phyloP scores from a whole-genome alignment of 2,329 filamentous ascomycete genomes.

The Venturia oleaginea region DNA sequence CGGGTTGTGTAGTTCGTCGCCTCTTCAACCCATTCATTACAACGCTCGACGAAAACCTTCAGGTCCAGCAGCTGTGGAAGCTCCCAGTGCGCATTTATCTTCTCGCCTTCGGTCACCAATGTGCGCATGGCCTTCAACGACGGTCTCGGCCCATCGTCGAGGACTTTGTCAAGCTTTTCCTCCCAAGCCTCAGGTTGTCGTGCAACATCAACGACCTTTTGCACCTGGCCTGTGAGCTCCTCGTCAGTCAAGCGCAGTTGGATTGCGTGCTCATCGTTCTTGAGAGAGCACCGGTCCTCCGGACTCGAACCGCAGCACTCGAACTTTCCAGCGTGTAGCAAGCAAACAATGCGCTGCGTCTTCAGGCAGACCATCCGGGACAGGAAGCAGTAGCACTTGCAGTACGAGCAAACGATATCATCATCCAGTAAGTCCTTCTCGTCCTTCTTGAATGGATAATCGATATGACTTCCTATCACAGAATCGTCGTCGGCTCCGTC shows the following conservation, averaged over 20 bases:
- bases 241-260: constrained; percentile 70
- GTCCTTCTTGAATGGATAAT: constrained; percentile 26
- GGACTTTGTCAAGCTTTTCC: constrained; percentile 74
- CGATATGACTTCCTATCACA: constrained; percentile 22
- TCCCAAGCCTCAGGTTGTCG: constrained; percentile 80
- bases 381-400: constrained; percentile 85
- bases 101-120: constrained; percentile 86
- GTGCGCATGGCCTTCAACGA: constrained; percentile 77
- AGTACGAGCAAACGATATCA: constrained; percentile 83
- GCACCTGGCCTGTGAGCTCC: constrained; percentile 54
- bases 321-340: constrained; percentile 69
- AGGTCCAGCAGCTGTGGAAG: constrained; percentile 74
- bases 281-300: constrained; percentile 52
- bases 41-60: constrained; percentile 84
- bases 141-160: constrained; percentile 76
- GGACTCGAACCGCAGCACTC: constrained; percentile 69
- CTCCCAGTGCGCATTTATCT: constrained; percentile 67
- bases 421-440: constrained; percentile 77
- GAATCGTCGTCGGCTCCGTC: constrained; percentile 46
- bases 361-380: constrained; percentile 81
- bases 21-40: constrained; percentile 97
- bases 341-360: constrained; percentile 72
- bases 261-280: constrained; percentile 55
- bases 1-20: constrained; percentile 92
- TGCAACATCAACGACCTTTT: constrained; percentile 79